Evolutionary conservation across 306 rosid species (phyloP), one percentile per base, ranked within the genome.

Genomic region (Senna tora): DNA sequence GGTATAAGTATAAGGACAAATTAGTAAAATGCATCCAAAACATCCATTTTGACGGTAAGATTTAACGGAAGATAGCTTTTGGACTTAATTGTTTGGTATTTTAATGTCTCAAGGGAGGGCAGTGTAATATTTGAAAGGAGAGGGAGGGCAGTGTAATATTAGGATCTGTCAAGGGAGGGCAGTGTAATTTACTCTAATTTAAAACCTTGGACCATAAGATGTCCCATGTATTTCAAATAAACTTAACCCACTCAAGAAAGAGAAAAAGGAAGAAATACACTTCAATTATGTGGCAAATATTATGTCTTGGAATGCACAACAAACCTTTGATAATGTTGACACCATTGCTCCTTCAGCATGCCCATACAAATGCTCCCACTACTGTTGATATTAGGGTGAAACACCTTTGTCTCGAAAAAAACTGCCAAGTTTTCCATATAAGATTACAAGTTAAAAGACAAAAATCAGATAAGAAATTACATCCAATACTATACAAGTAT

Each of bases 361-460:
- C 82, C 92, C 32, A 87, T 87, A 71, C 92, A 87, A 74, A 87
- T 87, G 84, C 92, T 87, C 17, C 92, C 92, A 5, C 84, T 87
- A 80, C 92, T 87, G 73, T 84, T 87, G 59, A 87, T 84, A 46
- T 87, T 87, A 28, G 91, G 91, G 72, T 87, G 91, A 65, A 84
- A 87, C 52, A 87, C 91, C 80, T 87, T 87, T 41, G 88, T 84
- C 74, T 88, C 77, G 82, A 87, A 87, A 5, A 88, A 87, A 22
- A 87, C 91, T 87, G 80, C 55, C 75, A 66, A 56, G 45, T 50
- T 30, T 74, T 22, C 30, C 54, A 16, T 36, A 17, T 19, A 17
- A 61, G 21, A 39, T 34, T 11, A 9, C 3, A 11, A 54, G 62
- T 28, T 12, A 20, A 60, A 50, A 47, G 20, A n/a, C 6, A 33